Conservation (phyloP, 2,329 filamentous ascomycete species). For the Kalaharituber pfeilii region DNA sequence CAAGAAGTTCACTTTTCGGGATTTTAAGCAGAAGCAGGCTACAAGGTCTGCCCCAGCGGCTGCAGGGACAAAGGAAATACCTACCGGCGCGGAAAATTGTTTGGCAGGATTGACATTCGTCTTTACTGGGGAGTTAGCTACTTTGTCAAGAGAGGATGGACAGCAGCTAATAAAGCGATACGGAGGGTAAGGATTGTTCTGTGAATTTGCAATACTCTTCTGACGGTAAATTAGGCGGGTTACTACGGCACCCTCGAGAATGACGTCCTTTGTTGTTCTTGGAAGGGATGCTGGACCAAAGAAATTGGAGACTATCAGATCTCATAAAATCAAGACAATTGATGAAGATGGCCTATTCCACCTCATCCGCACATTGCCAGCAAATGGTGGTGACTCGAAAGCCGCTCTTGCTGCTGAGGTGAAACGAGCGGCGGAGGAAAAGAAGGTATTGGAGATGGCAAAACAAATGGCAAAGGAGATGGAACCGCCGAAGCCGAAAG, state of each 20-base stretch:
- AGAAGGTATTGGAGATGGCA: conserved; percentile 63
- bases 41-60: conserved; percentile 44
- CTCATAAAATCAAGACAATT: conserved; percentile 72
- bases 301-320: conserved; percentile 72
- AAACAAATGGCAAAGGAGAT: conserved; percentile 77
- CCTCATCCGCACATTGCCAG: conserved; percentile 62
- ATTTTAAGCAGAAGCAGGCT: conserved; percentile 38
- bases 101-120: conserved; percentile 81
- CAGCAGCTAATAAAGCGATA: conserved; percentile 79
- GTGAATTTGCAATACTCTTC: too few species aligned
- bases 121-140: conserved; percentile 75
- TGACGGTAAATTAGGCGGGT: too few species aligned
- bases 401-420: conserved; percentile 71
- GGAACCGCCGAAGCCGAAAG: conserved; percentile 37
- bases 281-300: conserved; percentile 83
- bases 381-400: conserved; percentile 72
- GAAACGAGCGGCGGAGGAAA: conserved; percentile 70
- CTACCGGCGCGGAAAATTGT: conserved; percentile 73
- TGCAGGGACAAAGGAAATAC: conserved; percentile 51
- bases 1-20: conserved; percentile 66
- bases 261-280: conserved; percentile 85
- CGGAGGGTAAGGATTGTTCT: conserved; percentile 39
- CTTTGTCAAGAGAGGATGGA: conserved; percentile 67
- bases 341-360: conserved; percentile 84
- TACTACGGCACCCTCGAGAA: conserved; percentile 67